A percentile compares a stretch with the other conserved stretches of the same genome.
phyloP scores from a whole-genome alignment of 2,329 filamentous ascomycete genomes.

The Stemphylium vesicarium region DNA sequence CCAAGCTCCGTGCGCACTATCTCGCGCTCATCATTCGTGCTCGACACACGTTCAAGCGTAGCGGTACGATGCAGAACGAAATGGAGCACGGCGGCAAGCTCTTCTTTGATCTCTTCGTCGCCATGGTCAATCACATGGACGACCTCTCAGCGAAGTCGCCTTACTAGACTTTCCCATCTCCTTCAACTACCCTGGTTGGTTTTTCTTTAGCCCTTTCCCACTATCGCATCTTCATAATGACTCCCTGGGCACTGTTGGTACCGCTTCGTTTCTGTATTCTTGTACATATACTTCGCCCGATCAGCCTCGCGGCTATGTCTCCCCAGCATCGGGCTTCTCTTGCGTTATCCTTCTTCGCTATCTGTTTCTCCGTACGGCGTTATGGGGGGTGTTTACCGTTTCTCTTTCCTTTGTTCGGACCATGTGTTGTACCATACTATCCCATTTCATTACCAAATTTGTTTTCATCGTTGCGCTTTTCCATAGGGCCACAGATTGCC shows the following conservation, averaged over 20 bases:
- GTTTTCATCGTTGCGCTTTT: no score
- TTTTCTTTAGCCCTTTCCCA: constrained; percentile 15
- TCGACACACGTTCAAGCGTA: constrained; percentile 86
- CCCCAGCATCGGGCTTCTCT: neutral
- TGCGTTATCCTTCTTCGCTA: neutral
- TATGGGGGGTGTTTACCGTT: neutral
- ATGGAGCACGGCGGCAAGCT: constrained; percentile 88
- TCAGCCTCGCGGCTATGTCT: constrained; percentile 7
- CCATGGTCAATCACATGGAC: constrained; percentile 84
- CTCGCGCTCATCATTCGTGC: constrained; percentile 90
- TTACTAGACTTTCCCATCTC: constrained; percentile 27
- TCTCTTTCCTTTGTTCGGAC: neutral
- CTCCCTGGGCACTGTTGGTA: neutral
- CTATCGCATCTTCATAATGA: constrained; percentile 15
- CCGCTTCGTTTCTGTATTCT: neutral
- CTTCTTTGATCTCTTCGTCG: constrained; percentile 94
- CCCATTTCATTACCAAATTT: no score
- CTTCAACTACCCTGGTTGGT: constrained; percentile 11
- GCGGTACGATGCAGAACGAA: constrained; percentile 93
- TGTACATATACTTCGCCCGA: constrained; percentile 8
- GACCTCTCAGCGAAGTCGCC: constrained; percentile 41
- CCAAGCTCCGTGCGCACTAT: constrained; percentile 89
- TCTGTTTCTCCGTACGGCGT: constrained; percentile 1
- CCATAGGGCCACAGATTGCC: no score
- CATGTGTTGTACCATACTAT: constrained; percentile 3